phyloP scores from a whole-genome alignment of 2,329 filamentous ascomycete genomes.

The Xylariales sp. region DNA sequence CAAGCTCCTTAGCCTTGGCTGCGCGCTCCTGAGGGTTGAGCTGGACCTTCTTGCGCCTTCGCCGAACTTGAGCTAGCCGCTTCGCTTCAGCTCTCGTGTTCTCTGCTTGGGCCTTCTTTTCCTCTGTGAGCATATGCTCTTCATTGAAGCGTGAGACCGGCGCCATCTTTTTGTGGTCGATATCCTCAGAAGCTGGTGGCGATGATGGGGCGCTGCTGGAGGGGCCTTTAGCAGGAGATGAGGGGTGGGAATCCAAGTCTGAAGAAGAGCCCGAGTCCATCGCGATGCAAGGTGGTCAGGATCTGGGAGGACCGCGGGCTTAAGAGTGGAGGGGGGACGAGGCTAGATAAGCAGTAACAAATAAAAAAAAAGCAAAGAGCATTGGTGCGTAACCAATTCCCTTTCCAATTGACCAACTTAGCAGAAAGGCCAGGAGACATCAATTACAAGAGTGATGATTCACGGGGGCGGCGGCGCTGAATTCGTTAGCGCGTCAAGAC shows the following conservation, averaged over 20 bases:
- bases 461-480: slow-evolving; percentile 13
- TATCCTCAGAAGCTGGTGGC: slow-evolving; percentile 12
- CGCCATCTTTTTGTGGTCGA: slow-evolving; percentile 17
- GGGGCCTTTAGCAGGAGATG: slow-evolving; percentile 9
- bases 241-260: slow-evolving; percentile 2
- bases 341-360: too few relatives aligned
- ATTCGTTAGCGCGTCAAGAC: slow-evolving; percentile 19
- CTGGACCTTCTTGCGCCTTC: slow-evolving; percentile 39
- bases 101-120: slow-evolving; percentile 38
- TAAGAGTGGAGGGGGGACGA: too few relatives aligned
- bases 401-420: too few relatives aligned
- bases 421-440: too few relatives aligned
- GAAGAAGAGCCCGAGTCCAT: slow-evolving; percentile 7
- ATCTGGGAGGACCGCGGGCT: not conserved
- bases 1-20: slow-evolving; percentile 54
- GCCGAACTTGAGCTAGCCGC: slow-evolving; percentile 26
- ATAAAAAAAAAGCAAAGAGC: too few relatives aligned
- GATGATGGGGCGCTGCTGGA: slow-evolving; percentile 17
- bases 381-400: too few relatives aligned
- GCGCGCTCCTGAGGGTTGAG: slow-evolving; percentile 51
- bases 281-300: too few relatives aligned
- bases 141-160: slow-evolving; percentile 19
- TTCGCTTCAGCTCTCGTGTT: slow-evolving; percentile 47
- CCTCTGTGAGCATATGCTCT: slow-evolving; percentile 33
- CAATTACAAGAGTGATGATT: slow-evolving; percentile 25